Evolutionary conservation across 306 rosid species (phyloP).

Genomic region (Purshia tridentata): DNA sequence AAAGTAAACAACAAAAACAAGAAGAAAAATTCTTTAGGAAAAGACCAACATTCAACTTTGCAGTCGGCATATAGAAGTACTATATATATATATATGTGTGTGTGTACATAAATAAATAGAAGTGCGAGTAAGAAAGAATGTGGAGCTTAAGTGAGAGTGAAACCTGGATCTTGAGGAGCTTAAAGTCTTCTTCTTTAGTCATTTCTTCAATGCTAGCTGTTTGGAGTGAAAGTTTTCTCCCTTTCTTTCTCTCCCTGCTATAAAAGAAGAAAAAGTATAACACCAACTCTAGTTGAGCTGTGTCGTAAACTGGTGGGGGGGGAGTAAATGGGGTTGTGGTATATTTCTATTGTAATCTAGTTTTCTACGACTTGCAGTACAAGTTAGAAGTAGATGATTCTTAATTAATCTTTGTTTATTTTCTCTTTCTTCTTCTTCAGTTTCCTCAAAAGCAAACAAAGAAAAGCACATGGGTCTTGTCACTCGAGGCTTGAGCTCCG

Average conservation of each 20-base stretch:
- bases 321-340: not conserved
- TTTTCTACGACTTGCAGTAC: conserved; percentile 20
- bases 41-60: conserved; percentile 38
- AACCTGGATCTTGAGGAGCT: conserved; percentile 96
- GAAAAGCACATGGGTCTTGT: conserved; percentile 46
- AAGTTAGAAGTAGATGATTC: conserved; percentile 4
- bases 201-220: conserved; percentile 69
- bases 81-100: not conserved
- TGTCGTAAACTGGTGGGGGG: not conserved
- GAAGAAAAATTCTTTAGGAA: conserved; percentile 42
- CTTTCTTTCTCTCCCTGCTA: conserved; percentile 7
- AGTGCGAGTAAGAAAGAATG: conserved; percentile 34
- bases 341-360: conserved; percentile 20
- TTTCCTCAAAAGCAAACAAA: conserved; percentile 46
- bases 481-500: conserved; percentile 7
- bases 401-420: not conserved
- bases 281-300: conserved; percentile 6
- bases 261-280: conserved; percentile 18
- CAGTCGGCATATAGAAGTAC: conserved; percentile 10
- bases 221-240: conserved; percentile 32
- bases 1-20: conserved; percentile 34
- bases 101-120: too few species aligned
- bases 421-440: conserved; percentile 3
- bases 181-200: conserved; percentile 94
- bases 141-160: conserved; percentile 24